A percentile compares a stretch with the other conserved stretches of the same genome.
phyloP scores from a whole-genome alignment of 768 basidiomycete species.

The Tubosaeta brunneosetosa region DNA sequence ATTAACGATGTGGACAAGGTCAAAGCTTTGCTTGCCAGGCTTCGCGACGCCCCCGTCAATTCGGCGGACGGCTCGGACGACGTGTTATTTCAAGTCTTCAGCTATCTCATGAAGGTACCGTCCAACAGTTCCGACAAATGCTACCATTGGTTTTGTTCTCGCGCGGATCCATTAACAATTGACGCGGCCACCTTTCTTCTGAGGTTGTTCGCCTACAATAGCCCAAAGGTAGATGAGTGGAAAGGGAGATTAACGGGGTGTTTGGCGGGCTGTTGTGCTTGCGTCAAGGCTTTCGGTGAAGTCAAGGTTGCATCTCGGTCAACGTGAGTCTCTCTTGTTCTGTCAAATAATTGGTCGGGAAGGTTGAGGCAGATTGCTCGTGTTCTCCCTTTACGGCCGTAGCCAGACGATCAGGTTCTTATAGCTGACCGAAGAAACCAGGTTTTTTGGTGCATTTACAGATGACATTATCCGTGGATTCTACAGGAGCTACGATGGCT shows the following conservation, averaged over 20 bases:
- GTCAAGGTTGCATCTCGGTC: slow-evolving; percentile 59
- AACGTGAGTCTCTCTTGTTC: slow-evolving; percentile 54
- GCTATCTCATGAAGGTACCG: slow-evolving; percentile 48
- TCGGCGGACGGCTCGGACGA: slow-evolving; percentile 44
- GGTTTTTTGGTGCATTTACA: slow-evolving; percentile 70
- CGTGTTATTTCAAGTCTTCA: slow-evolving; percentile 47
- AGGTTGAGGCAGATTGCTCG: slow-evolving; percentile 5
- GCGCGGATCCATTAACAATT: slow-evolving; percentile 49
- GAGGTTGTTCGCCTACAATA: slow-evolving; percentile 74
- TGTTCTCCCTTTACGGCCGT: slow-evolving; percentile 8
- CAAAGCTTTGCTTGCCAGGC: slow-evolving; percentile 44
- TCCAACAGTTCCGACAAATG: slow-evolving; percentile 33
- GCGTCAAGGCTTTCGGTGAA: slow-evolving; percentile 61
- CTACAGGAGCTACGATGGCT: slow-evolving; percentile 57
- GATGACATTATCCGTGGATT: slow-evolving; percentile 50
- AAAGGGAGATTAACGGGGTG: slow-evolving; percentile 51
- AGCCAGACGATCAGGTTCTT: slow-evolving; percentile 1
- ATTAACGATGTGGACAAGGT: slow-evolving; percentile 34
- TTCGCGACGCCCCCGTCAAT: slow-evolving; percentile 58
- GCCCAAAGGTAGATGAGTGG: slow-evolving; percentile 58
- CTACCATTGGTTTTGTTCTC: slow-evolving; percentile 80
- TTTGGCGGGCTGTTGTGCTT: slow-evolving; percentile 60
- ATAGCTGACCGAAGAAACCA: slow-evolving; percentile 30
- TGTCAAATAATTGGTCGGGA: neutral
- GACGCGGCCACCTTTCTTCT: slow-evolving; percentile 79